Percentiles rank a stretch among this genome's conserved stretches.
These are phyloP conservation scores for Solanum raphanifolium DNA, from an alignment of 257 asterid genomes.

Conservation along the genomic window DNA sequence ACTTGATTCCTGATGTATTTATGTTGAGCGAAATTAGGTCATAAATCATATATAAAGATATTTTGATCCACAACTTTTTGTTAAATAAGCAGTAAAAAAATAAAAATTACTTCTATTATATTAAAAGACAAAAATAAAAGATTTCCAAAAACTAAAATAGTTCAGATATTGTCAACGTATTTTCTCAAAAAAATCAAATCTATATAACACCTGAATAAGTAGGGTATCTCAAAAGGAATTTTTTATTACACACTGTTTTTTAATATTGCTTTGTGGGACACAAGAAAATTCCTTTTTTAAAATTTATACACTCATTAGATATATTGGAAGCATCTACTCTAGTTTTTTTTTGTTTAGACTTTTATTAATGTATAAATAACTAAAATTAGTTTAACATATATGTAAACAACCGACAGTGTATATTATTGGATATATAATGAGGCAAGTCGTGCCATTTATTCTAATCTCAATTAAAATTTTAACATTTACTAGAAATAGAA, in stretches of 20 bases:
- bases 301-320: neutral
- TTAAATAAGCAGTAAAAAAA: no score
- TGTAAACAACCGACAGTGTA: neutral
- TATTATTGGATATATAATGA: neutral
- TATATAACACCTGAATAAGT: neutral
- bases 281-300: neutral
- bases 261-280: neutral
- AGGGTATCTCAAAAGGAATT: neutral
- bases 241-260: neutral
- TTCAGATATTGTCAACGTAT: neutral
- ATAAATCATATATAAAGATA: no score
- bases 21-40: neutral
- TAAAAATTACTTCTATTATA: no score
- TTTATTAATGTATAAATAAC: neutral
- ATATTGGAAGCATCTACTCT: neutral
- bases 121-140: no score
- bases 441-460: neutral
- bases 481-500: neutral
- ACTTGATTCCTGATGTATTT: no score
- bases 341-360: neutral
- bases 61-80: no score
- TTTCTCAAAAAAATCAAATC: neutral
- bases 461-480: neutral
- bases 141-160: neutral
- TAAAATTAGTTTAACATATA: neutral